A percentile compares a stretch with the other conserved stretches of the same genome.
Evolutionary conservation across 2,329 filamentous ascomycete species (phyloP).

Genomic region (Eutypa lata): DNA sequence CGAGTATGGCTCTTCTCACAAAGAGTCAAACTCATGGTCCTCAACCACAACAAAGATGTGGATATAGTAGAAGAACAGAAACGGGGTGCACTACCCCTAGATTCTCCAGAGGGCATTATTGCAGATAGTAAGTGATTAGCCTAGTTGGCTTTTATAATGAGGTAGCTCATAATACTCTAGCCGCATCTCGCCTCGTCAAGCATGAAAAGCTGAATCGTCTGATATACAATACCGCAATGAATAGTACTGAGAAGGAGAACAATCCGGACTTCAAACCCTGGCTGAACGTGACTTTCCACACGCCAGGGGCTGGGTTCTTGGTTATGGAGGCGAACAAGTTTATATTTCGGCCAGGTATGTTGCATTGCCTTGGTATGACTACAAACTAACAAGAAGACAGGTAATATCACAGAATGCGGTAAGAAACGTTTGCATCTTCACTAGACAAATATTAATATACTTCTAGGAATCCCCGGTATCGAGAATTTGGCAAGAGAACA

Average conservation of each 20-base stretch:
- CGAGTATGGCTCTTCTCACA: slow-evolving; percentile 20
- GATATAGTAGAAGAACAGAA: not conserved
- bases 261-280: slow-evolving; percentile 2
- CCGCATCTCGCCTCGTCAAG: slow-evolving; percentile 5
- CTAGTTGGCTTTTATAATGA: too few species aligned
- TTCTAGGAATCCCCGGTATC: slow-evolving; percentile 7
- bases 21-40: slow-evolving; percentile 5
- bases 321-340: slow-evolving; percentile 2
- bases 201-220: slow-evolving; percentile 7
- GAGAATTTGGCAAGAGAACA: slow-evolving; percentile 9
- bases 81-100: not conserved
- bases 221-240: slow-evolving; percentile 12
- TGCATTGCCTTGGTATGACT: slow-evolving; percentile 3
- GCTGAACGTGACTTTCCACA: not conserved
- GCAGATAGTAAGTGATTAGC: slow-evolving; percentile 1
- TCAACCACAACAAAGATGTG: slow-evolving; percentile 1
- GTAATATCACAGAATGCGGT: not conserved
- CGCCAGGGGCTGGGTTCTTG: slow-evolving; percentile 3
- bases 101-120: not conserved
- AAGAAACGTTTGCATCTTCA: not conserved
- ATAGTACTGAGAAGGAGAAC: slow-evolving; percentile 7
- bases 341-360: slow-evolving; percentile 1
- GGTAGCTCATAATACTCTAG: not conserved
- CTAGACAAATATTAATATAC: not conserved
- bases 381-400: not conserved